Evolutionary conservation across 2,329 filamentous ascomycete genomes (phyloP).

Genomic region (Lecanosticta acicola): DNA sequence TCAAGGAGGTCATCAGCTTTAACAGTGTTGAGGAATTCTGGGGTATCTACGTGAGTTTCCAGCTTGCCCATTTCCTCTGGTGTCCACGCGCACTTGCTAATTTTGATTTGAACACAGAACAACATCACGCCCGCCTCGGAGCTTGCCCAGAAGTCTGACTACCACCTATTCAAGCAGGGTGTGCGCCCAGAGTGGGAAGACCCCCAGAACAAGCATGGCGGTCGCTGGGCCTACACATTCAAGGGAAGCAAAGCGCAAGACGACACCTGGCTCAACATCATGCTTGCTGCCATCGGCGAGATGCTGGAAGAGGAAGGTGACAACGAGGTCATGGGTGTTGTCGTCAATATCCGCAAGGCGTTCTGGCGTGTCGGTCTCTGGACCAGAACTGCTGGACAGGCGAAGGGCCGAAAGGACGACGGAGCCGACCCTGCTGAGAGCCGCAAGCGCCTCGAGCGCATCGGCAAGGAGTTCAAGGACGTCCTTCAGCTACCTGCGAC

Average conservation of each 20-base stretch:
- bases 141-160: conserved; percentile 94
- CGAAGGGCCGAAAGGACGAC: conserved; percentile 60
- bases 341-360: conserved; percentile 96
- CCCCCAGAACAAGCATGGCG: conserved; percentile 95
- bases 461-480: conserved; percentile 89
- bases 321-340: conserved; percentile 97
- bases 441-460: conserved; percentile 73
- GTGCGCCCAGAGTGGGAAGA: conserved; percentile 99
- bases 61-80: conserved; percentile 2
- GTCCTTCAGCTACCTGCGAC: conserved; percentile 70
- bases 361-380: conserved; percentile 97
- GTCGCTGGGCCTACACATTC: conserved; percentile 98
- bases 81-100: conserved; percentile 10
- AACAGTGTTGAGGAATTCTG: conserved; percentile 99
- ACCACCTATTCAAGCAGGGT: conserved; percentile 97
- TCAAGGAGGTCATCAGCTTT: conserved; percentile 98
- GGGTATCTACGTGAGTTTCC: conserved; percentile 84
- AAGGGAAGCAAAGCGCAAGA: conserved; percentile 93
- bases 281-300: conserved; percentile 94
- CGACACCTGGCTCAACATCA: conserved; percentile 97
- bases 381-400: conserved; percentile 83
- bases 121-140: conserved; percentile 96
- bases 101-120: conserved; percentile 57
- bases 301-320: conserved; percentile 92
- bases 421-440: conserved; percentile 60